Percentiles rank a stretch among this genome's conserved stretches.
These are phyloP conservation scores for Leishmania braziliensis DNA, from an alignment of 208 protist genomes.

Conservation along the genomic window DNA sequence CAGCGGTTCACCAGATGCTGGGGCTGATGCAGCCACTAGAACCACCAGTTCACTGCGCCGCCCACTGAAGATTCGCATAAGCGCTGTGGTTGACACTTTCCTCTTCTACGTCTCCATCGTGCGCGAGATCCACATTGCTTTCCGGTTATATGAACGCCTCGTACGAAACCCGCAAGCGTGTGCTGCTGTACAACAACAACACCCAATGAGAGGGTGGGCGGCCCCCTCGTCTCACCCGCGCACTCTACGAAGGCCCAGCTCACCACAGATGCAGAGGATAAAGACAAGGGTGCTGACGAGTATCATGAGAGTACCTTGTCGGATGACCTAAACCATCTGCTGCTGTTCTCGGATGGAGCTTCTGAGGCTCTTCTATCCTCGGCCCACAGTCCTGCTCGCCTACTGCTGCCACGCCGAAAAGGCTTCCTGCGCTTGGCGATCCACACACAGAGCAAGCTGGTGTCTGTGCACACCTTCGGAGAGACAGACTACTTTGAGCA, in stretches of 20 bases:
- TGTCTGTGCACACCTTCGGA: constrained; percentile 59
- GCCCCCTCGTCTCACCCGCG: not conserved
- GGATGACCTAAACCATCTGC: constrained; percentile 39
- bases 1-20: not conserved
- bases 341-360: constrained; percentile 56
- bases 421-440: constrained; percentile 58
- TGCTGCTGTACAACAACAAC: constrained; percentile 41
- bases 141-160: constrained; percentile 59
- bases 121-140: constrained; percentile 64
- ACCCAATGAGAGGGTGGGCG: constrained; percentile 19
- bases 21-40: not conserved
- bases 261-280: not conserved
- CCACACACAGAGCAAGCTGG: constrained; percentile 39
- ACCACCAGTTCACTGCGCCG: constrained; percentile 1
- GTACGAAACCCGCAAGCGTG: constrained; percentile 34
- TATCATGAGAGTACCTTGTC: constrained; percentile 15
- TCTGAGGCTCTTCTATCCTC: constrained; percentile 51
- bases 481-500: constrained; percentile 63
- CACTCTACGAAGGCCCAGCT: not conserved
- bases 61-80: constrained; percentile 30
- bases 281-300: constrained; percentile 7
- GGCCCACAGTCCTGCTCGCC: constrained; percentile 30
- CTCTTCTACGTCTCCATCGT: constrained; percentile 63
- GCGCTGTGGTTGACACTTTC: constrained; percentile 55
- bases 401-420: constrained; percentile 52